Conservation (phyloP, 2,329 filamentous ascomycete species). For the Alternaria atra region DNA sequence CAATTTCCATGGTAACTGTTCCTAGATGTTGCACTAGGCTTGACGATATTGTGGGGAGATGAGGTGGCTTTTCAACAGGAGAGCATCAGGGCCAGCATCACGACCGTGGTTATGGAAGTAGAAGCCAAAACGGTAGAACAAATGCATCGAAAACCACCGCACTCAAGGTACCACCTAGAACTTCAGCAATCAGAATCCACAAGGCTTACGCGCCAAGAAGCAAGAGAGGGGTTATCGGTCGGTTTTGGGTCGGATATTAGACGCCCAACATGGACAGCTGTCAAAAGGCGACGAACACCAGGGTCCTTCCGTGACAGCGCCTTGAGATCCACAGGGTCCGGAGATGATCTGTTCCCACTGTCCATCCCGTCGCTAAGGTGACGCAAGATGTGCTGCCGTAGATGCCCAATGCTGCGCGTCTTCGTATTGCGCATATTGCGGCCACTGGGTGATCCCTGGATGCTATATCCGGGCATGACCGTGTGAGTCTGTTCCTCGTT, state of each 20-base stretch:
- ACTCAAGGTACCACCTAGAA: not conserved
- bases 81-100: not conserved
- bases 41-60: not conserved
- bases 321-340: conserved; percentile 11
- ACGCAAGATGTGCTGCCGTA: conserved; percentile 11
- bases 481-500: not conserved
- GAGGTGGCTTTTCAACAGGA: conserved; percentile 4
- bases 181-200: not conserved
- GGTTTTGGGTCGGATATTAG: not conserved
- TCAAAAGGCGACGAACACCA: not conserved
- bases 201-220: not conserved
- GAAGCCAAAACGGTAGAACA: not conserved
- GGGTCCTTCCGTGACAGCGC: not conserved
- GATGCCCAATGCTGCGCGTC: conserved; percentile 14
- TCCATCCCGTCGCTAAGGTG: conserved; percentile 9
- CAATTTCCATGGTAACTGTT: conserved; percentile 5
- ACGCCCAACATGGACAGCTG: conserved; percentile 9
- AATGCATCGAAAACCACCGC: not conserved
- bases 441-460: conserved; percentile 8
- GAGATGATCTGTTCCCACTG: conserved; percentile 8
- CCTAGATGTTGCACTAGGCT: conserved; percentile 4
- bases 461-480: conserved; percentile 7
- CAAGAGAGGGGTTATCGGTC: not conserved
- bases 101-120: not conserved
- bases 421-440: conserved; percentile 7